Evolutionary conservation across 352 stramenopile species (phyloP).

Genomic region (Phytophthora sp.): DNA sequence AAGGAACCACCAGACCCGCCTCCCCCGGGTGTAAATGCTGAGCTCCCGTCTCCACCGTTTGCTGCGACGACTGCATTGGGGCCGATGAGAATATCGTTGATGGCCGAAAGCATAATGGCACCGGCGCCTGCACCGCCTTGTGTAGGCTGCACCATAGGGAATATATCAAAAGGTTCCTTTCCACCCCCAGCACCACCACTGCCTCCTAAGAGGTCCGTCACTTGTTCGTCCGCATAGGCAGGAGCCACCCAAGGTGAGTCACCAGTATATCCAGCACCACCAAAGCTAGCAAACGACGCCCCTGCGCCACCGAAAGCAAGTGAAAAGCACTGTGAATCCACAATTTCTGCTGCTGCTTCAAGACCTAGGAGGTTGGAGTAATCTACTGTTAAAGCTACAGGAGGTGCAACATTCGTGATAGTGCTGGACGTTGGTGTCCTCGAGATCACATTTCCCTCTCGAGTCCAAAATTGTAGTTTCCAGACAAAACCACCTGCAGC

Average conservation of each 20-base stretch:
- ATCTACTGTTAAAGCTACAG: constrained; percentile 50
- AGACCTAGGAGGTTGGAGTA: constrained; percentile 46
- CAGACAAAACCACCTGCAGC: constrained; percentile 86
- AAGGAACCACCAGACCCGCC: constrained; percentile 63
- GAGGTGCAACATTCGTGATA: constrained; percentile 31
- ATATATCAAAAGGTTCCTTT: constrained; percentile 79
- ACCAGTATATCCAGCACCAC: constrained; percentile 62
- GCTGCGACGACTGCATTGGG: constrained; percentile 75
- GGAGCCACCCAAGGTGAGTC: constrained; percentile 16
- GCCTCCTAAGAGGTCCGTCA: constrained; percentile 89
- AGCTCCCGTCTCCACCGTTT: constrained; percentile 65
- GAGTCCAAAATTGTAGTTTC: constrained; percentile 92
- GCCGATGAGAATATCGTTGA: constrained; percentile 95
- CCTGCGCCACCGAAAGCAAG: constrained; percentile 90
- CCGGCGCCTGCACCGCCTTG: constrained; percentile 92
- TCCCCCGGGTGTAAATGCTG: constrained; percentile 62
- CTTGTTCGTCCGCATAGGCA: constrained; percentile 49
- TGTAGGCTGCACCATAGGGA: constrained; percentile 65
- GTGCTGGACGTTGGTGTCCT: constrained; percentile 74
- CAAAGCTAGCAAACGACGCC: constrained; percentile 60
- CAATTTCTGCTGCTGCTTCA: constrained; percentile 60
- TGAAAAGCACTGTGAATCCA: constrained; percentile 87
- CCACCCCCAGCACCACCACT: constrained; percentile 91
- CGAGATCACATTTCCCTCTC: constrained; percentile 77
- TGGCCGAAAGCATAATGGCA: constrained; percentile 82